Base-by-base conservation (phyloP, 441 rosid genomes). In the Euphorbia schlechtendalii region DNA sequence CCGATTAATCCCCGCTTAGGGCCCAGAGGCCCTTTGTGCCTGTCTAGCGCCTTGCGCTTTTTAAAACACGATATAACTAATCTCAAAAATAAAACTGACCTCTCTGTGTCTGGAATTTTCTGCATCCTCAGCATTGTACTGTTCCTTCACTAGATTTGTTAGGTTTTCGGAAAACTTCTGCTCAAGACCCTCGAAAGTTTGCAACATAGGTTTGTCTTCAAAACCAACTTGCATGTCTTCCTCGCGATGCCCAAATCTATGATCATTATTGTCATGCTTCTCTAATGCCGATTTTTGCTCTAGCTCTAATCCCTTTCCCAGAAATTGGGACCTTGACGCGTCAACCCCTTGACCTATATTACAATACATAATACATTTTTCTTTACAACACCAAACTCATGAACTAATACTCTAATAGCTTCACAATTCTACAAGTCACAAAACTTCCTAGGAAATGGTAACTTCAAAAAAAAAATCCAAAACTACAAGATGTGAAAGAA, bases 321-420 rank as follows among this genome's bases (percentile, higher is more conserved):
- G 89, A 75, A 82, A 85, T 72, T 78, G 86, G 17, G 87, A 66
- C 76, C 85, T 82, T 40, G 92, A 76, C 24, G 81, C 76, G 73
- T 86, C 96, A 67, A 77, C 73, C 0, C 84, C 87, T 81, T 84
- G 93, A 77, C 90, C 97, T 90, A 68, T 63, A 81, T 68, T 69
- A 75, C 36, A 62, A 5, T 18, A 53, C 6, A 32, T 6, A 32
- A 51, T 10, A 59, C 60, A 69, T 51, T 48, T 34, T 55, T 66
- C 25, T 43, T 52, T 52, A 54, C 21, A 66, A 56, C 68, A 28
- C 60, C 34, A 21, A 32, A 55, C 36, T 32, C 36, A 3, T 14
- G 14, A 11, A 48, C 15, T 32, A 13, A 22, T 52, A 48, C 14
- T n/a, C 25, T 54, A n/a, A n/a, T n/a, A n/a, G n/a, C n/a, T n/a